A percentile compares a stretch with the other conserved stretches of the same genome.
phyloP scores from a whole-genome alignment of 371 early-diverging fungal genomes.

The Fennellomyces sp. region DNA sequence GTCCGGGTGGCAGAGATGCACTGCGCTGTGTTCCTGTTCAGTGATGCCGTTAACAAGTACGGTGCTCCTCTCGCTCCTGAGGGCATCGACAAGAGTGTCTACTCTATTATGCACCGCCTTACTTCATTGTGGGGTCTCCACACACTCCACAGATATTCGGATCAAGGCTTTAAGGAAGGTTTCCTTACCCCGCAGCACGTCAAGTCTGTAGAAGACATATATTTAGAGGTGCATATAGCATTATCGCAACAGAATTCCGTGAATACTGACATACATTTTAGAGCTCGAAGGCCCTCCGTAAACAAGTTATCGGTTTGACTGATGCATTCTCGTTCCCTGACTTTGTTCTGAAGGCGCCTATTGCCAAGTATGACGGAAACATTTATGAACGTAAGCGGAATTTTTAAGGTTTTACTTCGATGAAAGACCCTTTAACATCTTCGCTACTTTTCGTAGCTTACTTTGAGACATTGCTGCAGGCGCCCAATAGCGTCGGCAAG shows the following conservation, averaged over 20 bases:
- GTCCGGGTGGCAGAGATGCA: conserved; percentile 44
- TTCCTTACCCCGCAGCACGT: conserved; percentile 52
- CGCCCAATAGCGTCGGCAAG: conserved; percentile 28
- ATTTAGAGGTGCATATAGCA: conserved; percentile 33
- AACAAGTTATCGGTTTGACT: conserved; percentile 62
- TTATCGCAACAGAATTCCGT: neutral
- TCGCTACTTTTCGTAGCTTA: conserved; percentile 14
- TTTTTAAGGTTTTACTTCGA: too few relatives aligned
- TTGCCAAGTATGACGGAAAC: conserved; percentile 66
- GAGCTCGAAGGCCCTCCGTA: conserved; percentile 55
- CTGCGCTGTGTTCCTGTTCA: conserved; percentile 35
- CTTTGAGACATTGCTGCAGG: conserved; percentile 25
- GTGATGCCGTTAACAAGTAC: conserved; percentile 28
- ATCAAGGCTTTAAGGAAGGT: conserved; percentile 56
- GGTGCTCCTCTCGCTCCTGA: conserved; percentile 18
- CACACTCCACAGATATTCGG: conserved; percentile 42
- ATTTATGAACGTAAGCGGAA: conserved; percentile 57
- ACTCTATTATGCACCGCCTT: conserved; percentile 34
- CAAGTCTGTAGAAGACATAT: conserved; percentile 44
- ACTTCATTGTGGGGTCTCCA: conserved; percentile 44
- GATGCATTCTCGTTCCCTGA: conserved; percentile 70
- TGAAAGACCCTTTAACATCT: neutral
- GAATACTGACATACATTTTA: neutral
- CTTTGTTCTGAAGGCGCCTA: conserved; percentile 68
- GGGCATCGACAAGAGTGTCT: conserved; percentile 19